These are phyloP conservation scores for Phalaenopsis aphrodite DNA, from an alignment of 106 monocot genomes.

Conservation along the genomic window DNA sequence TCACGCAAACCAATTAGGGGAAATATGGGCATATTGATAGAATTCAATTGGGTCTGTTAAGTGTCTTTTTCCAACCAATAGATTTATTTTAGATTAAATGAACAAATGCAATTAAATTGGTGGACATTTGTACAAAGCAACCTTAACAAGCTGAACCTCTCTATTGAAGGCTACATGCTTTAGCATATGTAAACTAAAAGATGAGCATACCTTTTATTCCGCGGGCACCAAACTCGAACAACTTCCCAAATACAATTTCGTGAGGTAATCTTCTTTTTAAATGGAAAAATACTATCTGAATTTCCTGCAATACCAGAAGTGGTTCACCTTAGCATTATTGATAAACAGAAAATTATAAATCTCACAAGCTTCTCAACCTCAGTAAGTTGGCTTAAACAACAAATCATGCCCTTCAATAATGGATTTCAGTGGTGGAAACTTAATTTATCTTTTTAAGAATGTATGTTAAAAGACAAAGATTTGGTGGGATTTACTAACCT, in stretches of 20 bases:
- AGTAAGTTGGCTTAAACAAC: not conserved
- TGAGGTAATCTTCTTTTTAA: constrained; percentile 15
- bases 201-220: constrained; percentile 25
- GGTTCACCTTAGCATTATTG: not conserved
- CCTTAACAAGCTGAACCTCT: not conserved
- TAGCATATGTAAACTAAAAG: not conserved
- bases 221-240: constrained; percentile 43
- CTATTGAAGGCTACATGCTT: not conserved
- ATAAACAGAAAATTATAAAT: not conserved
- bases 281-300: constrained; percentile 10
- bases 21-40: too few species aligned
- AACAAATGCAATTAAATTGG: not conserved
- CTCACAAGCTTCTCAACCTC: not conserved
- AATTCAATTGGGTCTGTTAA: too few species aligned
- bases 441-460: not conserved
- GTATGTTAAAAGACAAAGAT: not conserved
- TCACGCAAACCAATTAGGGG: too few species aligned
- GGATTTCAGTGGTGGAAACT: not conserved
- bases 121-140: not conserved
- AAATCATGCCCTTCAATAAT: not conserved
- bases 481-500: not conserved
- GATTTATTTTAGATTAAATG: not conserved
- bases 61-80: not conserved
- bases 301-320: constrained; percentile 16
- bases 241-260: constrained; percentile 40